Evolutionary conservation across 23 red algal genomes (phyloP).

Genomic region (Gracilaria vermiculophylla): DNA sequence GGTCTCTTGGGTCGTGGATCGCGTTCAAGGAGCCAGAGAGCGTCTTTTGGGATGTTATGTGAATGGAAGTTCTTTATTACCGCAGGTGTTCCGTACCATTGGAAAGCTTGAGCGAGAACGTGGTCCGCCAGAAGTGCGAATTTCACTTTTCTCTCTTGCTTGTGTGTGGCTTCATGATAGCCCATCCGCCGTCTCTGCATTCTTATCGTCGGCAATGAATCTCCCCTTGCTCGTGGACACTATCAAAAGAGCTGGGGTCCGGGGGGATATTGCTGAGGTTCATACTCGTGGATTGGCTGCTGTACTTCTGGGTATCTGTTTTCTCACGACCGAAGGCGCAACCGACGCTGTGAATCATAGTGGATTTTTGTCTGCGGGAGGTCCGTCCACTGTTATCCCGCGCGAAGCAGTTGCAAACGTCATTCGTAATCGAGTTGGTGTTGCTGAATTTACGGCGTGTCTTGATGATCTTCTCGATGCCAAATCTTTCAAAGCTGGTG

Average conservation of each 20-base stretch:
- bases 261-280: conserved; percentile 60
- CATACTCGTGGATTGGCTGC: conserved; percentile 88
- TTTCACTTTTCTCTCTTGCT: conserved; percentile 73
- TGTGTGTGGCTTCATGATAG: conserved; percentile 80
- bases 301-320: conserved; percentile 78
- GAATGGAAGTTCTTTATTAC: conserved; percentile 33
- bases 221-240: conserved; percentile 88
- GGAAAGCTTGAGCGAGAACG: conserved; percentile 71
- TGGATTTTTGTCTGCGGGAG: conserved; percentile 41
- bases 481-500: conserved; percentile 44
- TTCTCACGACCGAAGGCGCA: conserved; percentile 42
- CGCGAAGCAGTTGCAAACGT: conserved; percentile 63
- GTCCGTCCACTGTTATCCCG: conserved; percentile 50
- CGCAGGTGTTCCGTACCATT: conserved; percentile 59
- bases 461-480: conserved; percentile 89
- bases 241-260: conserved; percentile 7
- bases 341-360: conserved; percentile 12
- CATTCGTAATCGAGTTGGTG: conserved; percentile 81
- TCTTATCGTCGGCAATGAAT: conserved; percentile 89
- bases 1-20: conserved; percentile 44
- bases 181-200: conserved; percentile 55
- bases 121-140: conserved; percentile 58
- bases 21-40: conserved; percentile 26
- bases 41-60: conserved; percentile 24
- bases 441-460: conserved; percentile 68